These are phyloP conservation scores for Heliamphora exappendiculata DNA, from an alignment of 148 eudicot species.

Conservation along the genomic window DNA sequence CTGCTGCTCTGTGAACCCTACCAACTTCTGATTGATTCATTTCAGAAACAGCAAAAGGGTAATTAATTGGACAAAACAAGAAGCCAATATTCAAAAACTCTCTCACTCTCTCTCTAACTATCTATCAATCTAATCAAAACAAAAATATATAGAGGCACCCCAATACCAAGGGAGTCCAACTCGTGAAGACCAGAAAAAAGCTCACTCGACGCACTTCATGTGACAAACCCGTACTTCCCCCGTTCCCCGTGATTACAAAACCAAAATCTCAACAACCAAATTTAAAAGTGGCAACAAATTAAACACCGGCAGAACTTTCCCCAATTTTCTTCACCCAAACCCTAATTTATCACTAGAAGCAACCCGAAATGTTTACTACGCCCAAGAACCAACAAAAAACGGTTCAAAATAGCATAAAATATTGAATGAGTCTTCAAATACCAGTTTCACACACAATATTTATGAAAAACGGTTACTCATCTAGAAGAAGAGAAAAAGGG, in stretches of 20 bases:
- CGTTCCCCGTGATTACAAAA: conserved; percentile 25
- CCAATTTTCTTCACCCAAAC: neutral
- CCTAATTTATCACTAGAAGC: neutral
- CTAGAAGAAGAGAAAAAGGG: neutral
- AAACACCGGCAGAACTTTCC: too few relatives aligned
- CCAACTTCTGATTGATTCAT: conserved; percentile 49
- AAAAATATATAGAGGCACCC: neutral
- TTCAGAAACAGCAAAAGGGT: conserved; percentile 14
- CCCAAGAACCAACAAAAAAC: neutral
- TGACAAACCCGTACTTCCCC: conserved; percentile 20
- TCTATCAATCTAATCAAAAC: too few relatives aligned
- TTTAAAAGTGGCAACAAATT: neutral
- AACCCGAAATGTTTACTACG: neutral
- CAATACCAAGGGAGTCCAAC: neutral
- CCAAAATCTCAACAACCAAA: conserved; percentile 33
- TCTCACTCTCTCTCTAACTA: conserved; percentile 1
- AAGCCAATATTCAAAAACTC: neutral
- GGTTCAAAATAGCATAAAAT: neutral
- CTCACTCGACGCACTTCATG: conserved; percentile 18
- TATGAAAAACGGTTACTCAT: neutral
- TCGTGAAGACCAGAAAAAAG: neutral
- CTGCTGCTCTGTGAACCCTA: conserved; percentile 27
- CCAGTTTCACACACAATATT: neutral
- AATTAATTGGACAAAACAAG: conserved; percentile 1
- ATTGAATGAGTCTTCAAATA: neutral